These are phyloP conservation scores for Pseudogymnoascus sp. DNA, from an alignment of 2,329 filamentous ascomycete species.

Conservation along the genomic window DNA sequence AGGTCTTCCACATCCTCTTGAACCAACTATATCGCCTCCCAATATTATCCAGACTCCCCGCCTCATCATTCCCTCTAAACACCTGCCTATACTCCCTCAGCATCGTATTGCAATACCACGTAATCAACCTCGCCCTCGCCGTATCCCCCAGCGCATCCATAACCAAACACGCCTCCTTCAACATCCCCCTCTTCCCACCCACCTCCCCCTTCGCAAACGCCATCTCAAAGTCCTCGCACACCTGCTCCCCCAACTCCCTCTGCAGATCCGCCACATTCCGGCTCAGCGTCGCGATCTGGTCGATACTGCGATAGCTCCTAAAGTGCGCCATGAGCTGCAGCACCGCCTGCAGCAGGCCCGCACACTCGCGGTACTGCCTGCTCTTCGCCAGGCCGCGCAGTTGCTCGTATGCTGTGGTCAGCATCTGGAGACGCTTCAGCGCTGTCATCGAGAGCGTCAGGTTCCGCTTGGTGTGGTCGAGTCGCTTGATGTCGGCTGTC, in stretches of 20 bases:
- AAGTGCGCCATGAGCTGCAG: slow-evolving; percentile 98
- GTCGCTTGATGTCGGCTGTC: slow-evolving; percentile 96
- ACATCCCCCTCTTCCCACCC: slow-evolving; percentile 55
- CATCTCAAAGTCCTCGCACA: slow-evolving; percentile 98
- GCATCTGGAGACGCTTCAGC: slow-evolving; percentile 92
- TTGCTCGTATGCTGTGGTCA: slow-evolving; percentile 98
- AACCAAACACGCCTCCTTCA: slow-evolving; percentile 83
- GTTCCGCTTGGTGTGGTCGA: slow-evolving; percentile 95
- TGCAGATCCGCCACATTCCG: slow-evolving; percentile 91
- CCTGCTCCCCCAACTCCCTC: slow-evolving; percentile 84
- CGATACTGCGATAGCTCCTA: slow-evolving; percentile 94
- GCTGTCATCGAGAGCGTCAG: slow-evolving; percentile 96
- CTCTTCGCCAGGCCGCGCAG: slow-evolving; percentile 74
- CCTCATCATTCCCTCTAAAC: slow-evolving; percentile 93
- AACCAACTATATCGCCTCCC: slow-evolving; percentile 94
- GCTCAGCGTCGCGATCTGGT: slow-evolving; percentile 91
- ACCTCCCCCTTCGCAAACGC: slow-evolving; percentile 88
- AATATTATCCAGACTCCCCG: slow-evolving; percentile 93
- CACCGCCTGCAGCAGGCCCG: slow-evolving; percentile 86
- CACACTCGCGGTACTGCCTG: slow-evolving; percentile 90
- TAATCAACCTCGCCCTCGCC: slow-evolving; percentile 73
- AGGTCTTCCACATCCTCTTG: slow-evolving; percentile 87
- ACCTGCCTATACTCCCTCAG: slow-evolving; percentile 91
- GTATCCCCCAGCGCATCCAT: slow-evolving; percentile 91
- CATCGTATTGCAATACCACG: slow-evolving; percentile 98